Evolutionary conservation across 2,329 filamentous ascomycete species (phyloP).

Genomic region (Aspergillus fumigatus): DNA sequence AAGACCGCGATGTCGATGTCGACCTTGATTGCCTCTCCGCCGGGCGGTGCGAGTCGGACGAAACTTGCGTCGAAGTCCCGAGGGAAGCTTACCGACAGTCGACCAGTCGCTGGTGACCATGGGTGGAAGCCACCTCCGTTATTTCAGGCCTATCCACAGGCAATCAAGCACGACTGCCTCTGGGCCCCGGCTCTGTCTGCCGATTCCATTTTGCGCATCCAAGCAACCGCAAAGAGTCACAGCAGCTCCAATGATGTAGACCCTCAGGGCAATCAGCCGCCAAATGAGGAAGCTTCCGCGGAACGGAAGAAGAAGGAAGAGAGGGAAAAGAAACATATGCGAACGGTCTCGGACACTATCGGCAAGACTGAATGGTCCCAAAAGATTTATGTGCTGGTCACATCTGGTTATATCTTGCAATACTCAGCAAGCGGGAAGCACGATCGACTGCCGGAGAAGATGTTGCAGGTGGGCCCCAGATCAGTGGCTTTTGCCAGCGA

Average conservation of each 20-base stretch:
- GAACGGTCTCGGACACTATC: constrained; percentile 34
- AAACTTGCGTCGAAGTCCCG: constrained; percentile 19
- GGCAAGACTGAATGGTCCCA: constrained; percentile 38
- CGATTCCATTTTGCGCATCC: constrained; percentile 63
- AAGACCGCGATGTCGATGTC: constrained; percentile 23
- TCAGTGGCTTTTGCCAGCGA: constrained; percentile 48
- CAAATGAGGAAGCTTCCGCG: constrained; percentile 14
- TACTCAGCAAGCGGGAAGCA: constrained; percentile 42
- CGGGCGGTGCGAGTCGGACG: constrained; percentile 12
- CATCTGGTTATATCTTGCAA: constrained; percentile 43
- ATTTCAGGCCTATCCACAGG: constrained; percentile 82
- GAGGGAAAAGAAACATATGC: constrained; percentile 31
- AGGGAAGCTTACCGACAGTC: constrained; percentile 19
- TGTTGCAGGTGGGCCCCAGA: constrained; percentile 41
- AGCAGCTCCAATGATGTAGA: constrained; percentile 9
- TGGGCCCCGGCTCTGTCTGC: constrained; percentile 63
- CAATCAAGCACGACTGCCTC: constrained; percentile 69
- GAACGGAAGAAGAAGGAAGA: constrained; percentile 31
- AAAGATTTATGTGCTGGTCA: constrained; percentile 45
- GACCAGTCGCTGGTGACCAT: constrained; percentile 21
- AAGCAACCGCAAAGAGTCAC: constrained; percentile 23
- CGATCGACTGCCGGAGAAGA: constrained; percentile 45
- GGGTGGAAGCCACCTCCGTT: constrained; percentile 68
- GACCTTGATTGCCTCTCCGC: constrained; percentile 20
- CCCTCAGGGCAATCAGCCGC: constrained; percentile 7